Evolutionary conservation across 441 rosid genomes (phyloP).

Genomic region (Adansonia gregorii): DNA sequence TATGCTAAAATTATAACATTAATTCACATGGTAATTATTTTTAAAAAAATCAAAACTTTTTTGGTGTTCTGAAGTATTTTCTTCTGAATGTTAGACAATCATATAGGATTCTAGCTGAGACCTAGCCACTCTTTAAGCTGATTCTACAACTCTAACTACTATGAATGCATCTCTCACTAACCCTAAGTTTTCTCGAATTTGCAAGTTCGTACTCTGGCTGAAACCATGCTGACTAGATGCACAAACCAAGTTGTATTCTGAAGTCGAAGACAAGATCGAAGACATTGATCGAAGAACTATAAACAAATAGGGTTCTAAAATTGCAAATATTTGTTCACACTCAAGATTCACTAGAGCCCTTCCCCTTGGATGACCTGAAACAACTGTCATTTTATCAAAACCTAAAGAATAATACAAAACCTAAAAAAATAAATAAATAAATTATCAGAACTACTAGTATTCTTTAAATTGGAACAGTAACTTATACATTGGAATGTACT

Average conservation of each 20-base stretch:
- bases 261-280: constrained; percentile 97
- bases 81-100: not conserved
- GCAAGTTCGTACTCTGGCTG: constrained; percentile 86
- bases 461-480: too few relatives aligned
- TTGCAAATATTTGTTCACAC: constrained; percentile 24
- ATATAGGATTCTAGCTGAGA: not conserved
- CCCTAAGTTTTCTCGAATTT: not conserved
- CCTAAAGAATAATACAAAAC: too few relatives aligned
- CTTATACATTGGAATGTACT: too few relatives aligned
- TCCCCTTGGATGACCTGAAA: constrained; percentile 17
- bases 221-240: constrained; percentile 90
- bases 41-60: too few relatives aligned
- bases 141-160: not conserved
- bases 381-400: not conserved
- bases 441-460: too few relatives aligned
- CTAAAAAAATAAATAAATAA: too few relatives aligned
- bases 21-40: too few relatives aligned
- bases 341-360: not conserved
- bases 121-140: not conserved
- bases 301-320: constrained; percentile 9
- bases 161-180: not conserved
- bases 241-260: constrained; percentile 87
- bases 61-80: not conserved
- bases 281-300: constrained; percentile 72
- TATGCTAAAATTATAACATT: too few relatives aligned